Conservation (phyloP, 345 rosid species). For the Salix brachista region DNA sequence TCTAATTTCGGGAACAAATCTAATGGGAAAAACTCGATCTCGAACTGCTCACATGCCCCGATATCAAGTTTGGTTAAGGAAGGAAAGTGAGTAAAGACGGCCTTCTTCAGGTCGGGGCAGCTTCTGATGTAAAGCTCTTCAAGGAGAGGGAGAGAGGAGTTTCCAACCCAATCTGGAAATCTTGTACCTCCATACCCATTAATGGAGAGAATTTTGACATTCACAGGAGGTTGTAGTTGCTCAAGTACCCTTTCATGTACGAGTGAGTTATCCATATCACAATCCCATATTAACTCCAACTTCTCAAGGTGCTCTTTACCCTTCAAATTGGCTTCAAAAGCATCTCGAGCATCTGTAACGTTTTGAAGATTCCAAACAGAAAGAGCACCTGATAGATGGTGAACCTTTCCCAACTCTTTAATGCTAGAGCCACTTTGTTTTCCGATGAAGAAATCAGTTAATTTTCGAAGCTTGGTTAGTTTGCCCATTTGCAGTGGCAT, state of each 20-base stretch:
- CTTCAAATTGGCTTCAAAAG: neutral
- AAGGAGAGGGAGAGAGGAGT: conserved; percentile 5
- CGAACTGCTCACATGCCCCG: neutral
- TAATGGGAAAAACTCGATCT: neutral
- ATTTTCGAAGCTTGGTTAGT: neutral
- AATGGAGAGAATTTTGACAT: neutral
- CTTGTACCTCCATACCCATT: neutral
- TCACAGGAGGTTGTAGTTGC: neutral
- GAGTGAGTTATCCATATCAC: neutral
- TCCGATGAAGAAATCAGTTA: neutral
- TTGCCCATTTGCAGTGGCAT: conserved; percentile 7
- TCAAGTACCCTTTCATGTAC: neutral
- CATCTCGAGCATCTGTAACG: neutral
- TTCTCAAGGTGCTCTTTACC: neutral
- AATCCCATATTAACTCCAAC: neutral
- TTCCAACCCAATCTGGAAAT: conserved; percentile 4
- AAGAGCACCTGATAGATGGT: neutral
- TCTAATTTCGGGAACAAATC: neutral
- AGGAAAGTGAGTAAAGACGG: neutral
- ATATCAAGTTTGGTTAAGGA: neutral
- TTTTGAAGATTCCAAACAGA: neutral
- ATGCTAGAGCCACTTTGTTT: neutral
- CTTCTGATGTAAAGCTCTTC: neutral
- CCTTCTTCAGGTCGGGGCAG: neutral
- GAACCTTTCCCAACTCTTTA: neutral